These are phyloP conservation scores for Torrubiella hemipterigena DNA, from an alignment of 2,329 filamentous ascomycete species.

Conservation along the genomic window DNA sequence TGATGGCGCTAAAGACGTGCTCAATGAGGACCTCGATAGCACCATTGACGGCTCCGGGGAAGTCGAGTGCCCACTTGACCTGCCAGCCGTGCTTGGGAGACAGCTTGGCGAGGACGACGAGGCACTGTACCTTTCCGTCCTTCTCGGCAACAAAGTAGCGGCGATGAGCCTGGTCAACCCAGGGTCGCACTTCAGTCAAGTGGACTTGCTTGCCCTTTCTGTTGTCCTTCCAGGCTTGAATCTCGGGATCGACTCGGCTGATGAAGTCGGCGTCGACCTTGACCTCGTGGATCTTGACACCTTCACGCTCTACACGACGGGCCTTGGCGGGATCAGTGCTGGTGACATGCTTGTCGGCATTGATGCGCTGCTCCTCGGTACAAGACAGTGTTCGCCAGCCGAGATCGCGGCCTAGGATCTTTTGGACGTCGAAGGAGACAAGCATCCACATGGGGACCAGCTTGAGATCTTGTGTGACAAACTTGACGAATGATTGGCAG, in stretches of 20 bases:
- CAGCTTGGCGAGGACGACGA: constrained; percentile 76
- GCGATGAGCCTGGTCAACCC: constrained; percentile 72
- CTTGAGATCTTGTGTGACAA: constrained; percentile 54
- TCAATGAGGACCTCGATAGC: constrained; percentile 77
- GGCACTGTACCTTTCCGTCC: constrained; percentile 58
- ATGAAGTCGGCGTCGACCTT: constrained; percentile 59
- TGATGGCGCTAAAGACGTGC: constrained; percentile 44
- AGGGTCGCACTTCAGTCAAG: constrained; percentile 78
- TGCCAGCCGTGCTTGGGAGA: constrained; percentile 78
- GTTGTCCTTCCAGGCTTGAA: constrained; percentile 66
- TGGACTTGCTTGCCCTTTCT: constrained; percentile 82
- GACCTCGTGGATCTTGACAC: constrained; percentile 67
- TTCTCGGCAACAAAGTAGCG: constrained; percentile 77
- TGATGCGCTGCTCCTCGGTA: constrained; percentile 77
- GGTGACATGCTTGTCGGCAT: constrained; percentile 58
- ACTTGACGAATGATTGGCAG: constrained; percentile 62
- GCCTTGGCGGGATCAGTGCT: constrained; percentile 58
- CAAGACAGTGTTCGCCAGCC: constrained; percentile 85
- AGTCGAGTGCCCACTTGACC: constrained; percentile 92
- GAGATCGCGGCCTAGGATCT: constrained; percentile 66
- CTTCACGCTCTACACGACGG: constrained; percentile 69
- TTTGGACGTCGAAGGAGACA: constrained; percentile 66
- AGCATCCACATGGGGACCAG: constrained; percentile 84
- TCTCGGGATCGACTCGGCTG: constrained; percentile 56
- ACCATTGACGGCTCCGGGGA: constrained; percentile 74